A percentile compares a stretch with the other conserved stretches of the same genome.
These are phyloP conservation scores for Nakaseomyces sp. DNA, from an alignment of 1,139 yeast genomes.

Conservation along the genomic window DNA sequence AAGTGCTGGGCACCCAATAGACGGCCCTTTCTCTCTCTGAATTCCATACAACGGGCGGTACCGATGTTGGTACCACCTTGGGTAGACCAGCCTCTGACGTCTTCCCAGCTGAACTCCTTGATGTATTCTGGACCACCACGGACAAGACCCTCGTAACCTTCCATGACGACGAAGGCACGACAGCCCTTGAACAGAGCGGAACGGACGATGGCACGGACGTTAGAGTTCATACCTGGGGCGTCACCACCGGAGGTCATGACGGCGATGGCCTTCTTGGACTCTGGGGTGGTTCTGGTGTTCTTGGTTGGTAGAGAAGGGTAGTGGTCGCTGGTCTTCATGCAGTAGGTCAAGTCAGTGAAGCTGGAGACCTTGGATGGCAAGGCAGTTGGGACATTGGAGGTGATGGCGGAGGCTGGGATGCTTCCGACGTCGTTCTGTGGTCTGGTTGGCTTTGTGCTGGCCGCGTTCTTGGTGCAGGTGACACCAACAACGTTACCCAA, in stretches of 20 bases:
- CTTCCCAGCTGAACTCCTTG: slow-evolving; percentile 79
- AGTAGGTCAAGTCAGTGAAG: slow-evolving; percentile 23
- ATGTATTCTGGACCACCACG: slow-evolving; percentile 63
- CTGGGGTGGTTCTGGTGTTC: slow-evolving; percentile 7
- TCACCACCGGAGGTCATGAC: slow-evolving; percentile 99
- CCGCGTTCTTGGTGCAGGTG: slow-evolving; percentile 50
- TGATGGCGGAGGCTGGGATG: slow-evolving; percentile 7
- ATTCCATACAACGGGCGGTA: slow-evolving; percentile 85
- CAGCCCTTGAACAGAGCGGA: slow-evolving; percentile 85
- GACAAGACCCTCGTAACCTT: slow-evolving; percentile 92
- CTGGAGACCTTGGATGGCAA: slow-evolving; percentile 21
- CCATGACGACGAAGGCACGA: slow-evolving; percentile 87
- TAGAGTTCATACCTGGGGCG: slow-evolving; percentile 95
- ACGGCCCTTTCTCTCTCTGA: slow-evolving; percentile 79
- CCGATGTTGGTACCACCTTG: slow-evolving; percentile 95
- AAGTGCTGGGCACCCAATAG: slow-evolving; percentile 73
- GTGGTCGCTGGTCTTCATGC: slow-evolving; percentile 15
- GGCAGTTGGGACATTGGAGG: slow-evolving; percentile 12
- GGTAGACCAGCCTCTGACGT: slow-evolving; percentile 84
- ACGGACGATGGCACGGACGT: slow-evolving; percentile 77
- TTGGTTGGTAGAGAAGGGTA: slow-evolving; percentile 21
- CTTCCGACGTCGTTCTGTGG: slow-evolving; percentile 9
- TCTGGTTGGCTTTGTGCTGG: slow-evolving; percentile 42
- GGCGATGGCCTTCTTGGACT: slow-evolving; percentile 44
- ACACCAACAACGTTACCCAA: slow-evolving; percentile 57